Base-by-base conservation (phyloP, 306 rosid genomes). In the Cyclanthera cordifolia region DNA sequence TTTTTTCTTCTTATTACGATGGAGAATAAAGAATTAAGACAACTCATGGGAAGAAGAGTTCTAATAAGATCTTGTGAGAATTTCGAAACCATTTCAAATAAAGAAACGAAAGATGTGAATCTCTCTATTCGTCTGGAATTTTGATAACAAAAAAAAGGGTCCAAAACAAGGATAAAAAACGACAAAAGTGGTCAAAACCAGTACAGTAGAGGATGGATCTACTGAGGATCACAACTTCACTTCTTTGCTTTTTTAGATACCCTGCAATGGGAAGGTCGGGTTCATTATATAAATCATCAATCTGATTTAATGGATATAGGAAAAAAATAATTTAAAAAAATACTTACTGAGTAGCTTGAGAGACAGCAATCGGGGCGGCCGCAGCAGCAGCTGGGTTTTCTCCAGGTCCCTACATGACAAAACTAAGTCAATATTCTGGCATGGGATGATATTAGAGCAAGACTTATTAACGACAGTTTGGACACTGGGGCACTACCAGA, bases 161-260 rank as follows among this genome's bases (percentile, higher is more conserved):
- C 68, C 68, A 39, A 61, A 21, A 61, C 50, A 61, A 61, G 11
- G 39, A 37, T 19, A 39, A 39, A 15, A 61, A 19, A 61, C 43
- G 21, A 61, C 19, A 39, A 61, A 61, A 61, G 68, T 61, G 49
- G 50, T 61, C 50, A 61, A 61, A 61, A 61, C 68, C 68, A 61
- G 68, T 61, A 39, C 50, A 39, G 68, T 61, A 61, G 49, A 61
- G 32, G 50, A 11, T 61, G 32, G 50, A 11, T 61, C 68, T 61
- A 61, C 50, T 2, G 39, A 19, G 19, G 6, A 61, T 61, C 50
- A 61, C 5, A 61, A 11, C 15, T 63, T 85, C 84, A 85, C 90
- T 87, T 92, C 80, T 87, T 92, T 28, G 93, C 64, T 70, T 87
- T 87, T 84, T 92, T 92, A 14, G 95, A 34, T 74, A 68, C 79